phyloP scores from a whole-genome alignment of 208 protist genomes.

The Wallacemonas sp. region DNA sequence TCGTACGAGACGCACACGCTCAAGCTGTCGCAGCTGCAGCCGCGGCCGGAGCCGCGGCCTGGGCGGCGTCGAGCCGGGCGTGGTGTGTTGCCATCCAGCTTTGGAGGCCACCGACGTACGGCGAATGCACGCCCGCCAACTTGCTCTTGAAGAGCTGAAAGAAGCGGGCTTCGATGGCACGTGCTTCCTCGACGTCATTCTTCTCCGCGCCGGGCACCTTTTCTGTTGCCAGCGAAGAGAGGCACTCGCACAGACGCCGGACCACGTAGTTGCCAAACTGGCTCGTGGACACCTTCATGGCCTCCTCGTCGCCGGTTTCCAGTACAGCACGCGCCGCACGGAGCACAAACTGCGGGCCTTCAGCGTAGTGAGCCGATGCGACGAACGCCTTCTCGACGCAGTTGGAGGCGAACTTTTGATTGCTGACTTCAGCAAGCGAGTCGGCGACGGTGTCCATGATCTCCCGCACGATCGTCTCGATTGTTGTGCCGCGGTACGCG shows the following conservation, averaged over 20 bases:
- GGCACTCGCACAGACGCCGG: constrained; percentile 47
- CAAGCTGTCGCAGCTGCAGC: neutral
- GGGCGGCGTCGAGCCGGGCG: neutral
- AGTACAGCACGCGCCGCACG: constrained; percentile 50
- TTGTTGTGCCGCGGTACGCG: constrained; percentile 36
- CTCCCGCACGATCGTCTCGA: constrained; percentile 41
- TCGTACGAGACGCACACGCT: neutral
- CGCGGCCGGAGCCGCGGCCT: neutral
- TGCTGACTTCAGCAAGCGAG: constrained; percentile 59
- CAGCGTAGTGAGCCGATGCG: constrained; percentile 28
- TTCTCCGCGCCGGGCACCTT: constrained; percentile 15
- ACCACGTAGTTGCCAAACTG: constrained; percentile 84
- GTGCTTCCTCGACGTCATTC: constrained; percentile 33
- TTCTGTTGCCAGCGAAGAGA: constrained; percentile 51
- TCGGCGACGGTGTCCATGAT: constrained; percentile 51
- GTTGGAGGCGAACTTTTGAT: constrained; percentile 81
- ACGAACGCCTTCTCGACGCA: constrained; percentile 72
- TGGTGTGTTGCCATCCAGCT: constrained; percentile 16
- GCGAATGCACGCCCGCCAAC: constrained; percentile 23
- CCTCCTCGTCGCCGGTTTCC: constrained; percentile 30
- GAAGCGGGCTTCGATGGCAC: constrained; percentile 40
- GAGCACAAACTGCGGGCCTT: constrained; percentile 43
- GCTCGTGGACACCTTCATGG: constrained; percentile 45
- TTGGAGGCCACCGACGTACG: constrained; percentile 30
- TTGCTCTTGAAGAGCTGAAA: constrained; percentile 16